Conservation (phyloP, 495 filamentous ascomycete species). For the Filosporella fistucella region DNA sequence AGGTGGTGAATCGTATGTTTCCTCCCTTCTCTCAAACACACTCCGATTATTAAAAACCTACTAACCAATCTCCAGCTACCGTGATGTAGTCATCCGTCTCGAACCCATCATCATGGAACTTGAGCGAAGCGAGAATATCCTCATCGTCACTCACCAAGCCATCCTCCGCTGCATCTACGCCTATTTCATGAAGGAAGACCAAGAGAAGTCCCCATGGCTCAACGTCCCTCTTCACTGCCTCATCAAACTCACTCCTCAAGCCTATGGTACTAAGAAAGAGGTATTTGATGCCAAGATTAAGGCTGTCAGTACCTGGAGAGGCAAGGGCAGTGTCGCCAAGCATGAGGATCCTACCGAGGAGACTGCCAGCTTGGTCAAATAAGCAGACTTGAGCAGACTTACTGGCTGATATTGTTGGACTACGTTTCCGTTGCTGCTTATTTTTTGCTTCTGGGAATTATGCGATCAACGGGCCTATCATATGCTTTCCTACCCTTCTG, state of each 20-base stretch:
- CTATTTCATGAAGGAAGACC: conserved; percentile 95
- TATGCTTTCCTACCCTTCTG: no score
- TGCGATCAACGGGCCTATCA: no score
- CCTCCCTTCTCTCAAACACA: neutral
- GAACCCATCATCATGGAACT: conserved; percentile 99
- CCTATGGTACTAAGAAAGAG: conserved; percentile 89
- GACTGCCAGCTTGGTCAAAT: conserved; percentile 9
- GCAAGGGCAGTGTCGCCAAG: conserved; percentile 84
- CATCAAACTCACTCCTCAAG: conserved; percentile 91
- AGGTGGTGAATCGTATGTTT: conserved; percentile 70
- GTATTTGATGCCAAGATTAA: conserved; percentile 80
- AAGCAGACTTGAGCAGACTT: no score
- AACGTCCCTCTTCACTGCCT: conserved; percentile 88
- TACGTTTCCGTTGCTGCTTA: no score
- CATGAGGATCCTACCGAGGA: conserved; percentile 34
- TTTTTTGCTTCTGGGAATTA: no score
- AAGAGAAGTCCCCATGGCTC: conserved; percentile 96
- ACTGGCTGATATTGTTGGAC: no score
- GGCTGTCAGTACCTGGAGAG: conserved; percentile 91
- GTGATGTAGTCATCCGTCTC: conserved; percentile 94
- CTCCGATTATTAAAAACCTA: conserved; percentile 1
- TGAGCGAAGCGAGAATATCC: conserved; percentile 90
- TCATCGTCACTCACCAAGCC: conserved; percentile 97
- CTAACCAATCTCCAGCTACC: conserved; percentile 61
- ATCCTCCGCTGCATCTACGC: conserved; percentile 96